Conservation (phyloP, 331 rosid genomes). For the Cydonia oblonga region DNA sequence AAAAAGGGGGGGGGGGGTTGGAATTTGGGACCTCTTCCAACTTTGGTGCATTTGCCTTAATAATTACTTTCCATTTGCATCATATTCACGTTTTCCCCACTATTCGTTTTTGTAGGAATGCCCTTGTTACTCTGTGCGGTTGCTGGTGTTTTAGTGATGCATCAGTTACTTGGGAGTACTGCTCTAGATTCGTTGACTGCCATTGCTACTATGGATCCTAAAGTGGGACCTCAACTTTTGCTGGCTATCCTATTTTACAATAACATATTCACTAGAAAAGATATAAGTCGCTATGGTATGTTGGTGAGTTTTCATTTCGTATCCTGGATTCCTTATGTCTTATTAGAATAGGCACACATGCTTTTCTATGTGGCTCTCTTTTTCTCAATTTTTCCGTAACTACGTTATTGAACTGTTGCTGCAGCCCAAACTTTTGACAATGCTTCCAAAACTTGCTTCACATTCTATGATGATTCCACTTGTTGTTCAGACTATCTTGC, state of each 20-base stretch:
- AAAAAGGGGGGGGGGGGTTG: too few relatives aligned
- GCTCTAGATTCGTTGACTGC: slow-evolving; percentile 64
- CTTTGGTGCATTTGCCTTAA: slow-evolving; percentile 18
- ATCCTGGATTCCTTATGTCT: slow-evolving; percentile 1
- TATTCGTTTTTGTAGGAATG: slow-evolving; percentile 42
- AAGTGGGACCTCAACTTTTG: slow-evolving; percentile 68
- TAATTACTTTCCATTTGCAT: slow-evolving; percentile 2
- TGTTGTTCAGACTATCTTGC: slow-evolving; percentile 73
- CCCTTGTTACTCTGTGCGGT: slow-evolving; percentile 57
- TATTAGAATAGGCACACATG: background rate
- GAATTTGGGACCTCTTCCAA: background rate
- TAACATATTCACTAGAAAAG: slow-evolving; percentile 58
- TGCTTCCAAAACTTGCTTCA: slow-evolving; percentile 84
- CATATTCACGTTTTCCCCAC: slow-evolving; percentile 11
- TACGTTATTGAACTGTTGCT: slow-evolving; percentile 23
- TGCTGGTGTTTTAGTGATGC: slow-evolving; percentile 58
- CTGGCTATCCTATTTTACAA: slow-evolving; percentile 64
- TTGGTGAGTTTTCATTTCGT: slow-evolving; percentile 43
- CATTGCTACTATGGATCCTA: slow-evolving; percentile 70
- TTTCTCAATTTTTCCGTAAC: slow-evolving; percentile 1
- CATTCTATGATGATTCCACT: slow-evolving; percentile 84
- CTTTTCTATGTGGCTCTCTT: slow-evolving; percentile 10
- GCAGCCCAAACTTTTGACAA: slow-evolving; percentile 68
- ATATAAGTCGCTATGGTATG: slow-evolving; percentile 42
- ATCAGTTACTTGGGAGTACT: slow-evolving; percentile 42